These are phyloP conservation scores for Geotrichum klebahnii DNA, from an alignment of 1,139 yeast genomes.

Conservation along the genomic window DNA sequence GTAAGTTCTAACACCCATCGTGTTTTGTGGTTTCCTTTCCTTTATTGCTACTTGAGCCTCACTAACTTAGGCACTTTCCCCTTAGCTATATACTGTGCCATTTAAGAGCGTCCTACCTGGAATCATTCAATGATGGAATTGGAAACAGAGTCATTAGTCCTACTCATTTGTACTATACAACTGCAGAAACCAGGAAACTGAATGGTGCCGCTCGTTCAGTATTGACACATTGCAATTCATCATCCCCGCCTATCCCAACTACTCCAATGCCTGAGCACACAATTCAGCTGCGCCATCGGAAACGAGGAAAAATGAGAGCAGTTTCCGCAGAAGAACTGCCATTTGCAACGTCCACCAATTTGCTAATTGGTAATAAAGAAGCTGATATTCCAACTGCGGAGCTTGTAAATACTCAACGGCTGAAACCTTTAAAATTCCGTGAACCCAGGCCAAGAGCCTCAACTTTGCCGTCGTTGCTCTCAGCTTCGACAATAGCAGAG, in stretches of 20 bases:
- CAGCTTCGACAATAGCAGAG: neutral
- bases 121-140: constrained; percentile 35
- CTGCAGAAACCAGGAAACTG: constrained; percentile 28
- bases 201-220: constrained; percentile 20
- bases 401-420: neutral
- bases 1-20: constrained; percentile 22
- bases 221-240: constrained; percentile 16
- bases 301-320: neutral
- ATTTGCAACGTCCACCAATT: neutral
- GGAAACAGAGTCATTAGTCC: constrained; percentile 36
- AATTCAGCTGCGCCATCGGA: neutral
- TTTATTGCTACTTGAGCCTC: too few relatives aligned
- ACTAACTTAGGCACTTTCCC: too few relatives aligned
- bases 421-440: constrained; percentile 9
- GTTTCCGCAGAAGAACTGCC: neutral
- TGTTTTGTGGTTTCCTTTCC: constrained; percentile 1
- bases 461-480: constrained; percentile 5
- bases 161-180: constrained; percentile 33
- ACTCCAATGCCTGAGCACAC: constrained; percentile 3
- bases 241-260: constrained; percentile 24
- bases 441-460: constrained; percentile 6
- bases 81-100: constrained; percentile 36
- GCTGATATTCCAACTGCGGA: neutral
- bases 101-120: constrained; percentile 36
- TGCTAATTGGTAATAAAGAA: neutral